Percentiles rank a stretch among this genome's conserved stretches.
These are phyloP conservation scores for Penicillium freii DNA, from an alignment of 2,329 filamentous ascomycete species.

Conservation along the genomic window DNA sequence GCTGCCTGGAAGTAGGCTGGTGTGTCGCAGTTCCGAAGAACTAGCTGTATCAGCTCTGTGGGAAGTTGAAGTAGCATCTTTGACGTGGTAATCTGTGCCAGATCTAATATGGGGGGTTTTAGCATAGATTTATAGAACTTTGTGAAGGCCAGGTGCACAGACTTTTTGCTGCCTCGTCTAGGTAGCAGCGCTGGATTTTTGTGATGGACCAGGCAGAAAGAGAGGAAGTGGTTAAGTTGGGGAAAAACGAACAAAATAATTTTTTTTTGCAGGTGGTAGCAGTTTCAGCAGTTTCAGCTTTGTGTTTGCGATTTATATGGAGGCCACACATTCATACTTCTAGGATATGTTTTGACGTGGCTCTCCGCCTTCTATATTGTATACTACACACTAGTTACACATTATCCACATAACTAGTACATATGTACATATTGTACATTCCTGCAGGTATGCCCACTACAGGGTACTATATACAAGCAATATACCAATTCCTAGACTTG, in stretches of 20 bases:
- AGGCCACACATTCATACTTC: background rate
- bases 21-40: constrained; percentile 36
- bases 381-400: no score
- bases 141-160: background rate
- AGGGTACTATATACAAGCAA: background rate
- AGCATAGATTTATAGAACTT: background rate
- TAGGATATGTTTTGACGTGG: background rate
- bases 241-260: background rate
- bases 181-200: background rate
- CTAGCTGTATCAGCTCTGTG: constrained; percentile 39
- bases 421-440: background rate
- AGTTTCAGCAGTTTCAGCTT: background rate
- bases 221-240: no score
- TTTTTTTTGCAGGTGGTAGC: no score
- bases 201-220: background rate
- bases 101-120: background rate
- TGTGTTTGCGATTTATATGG: background rate
- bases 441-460: background rate
- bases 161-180: constrained; percentile 3
- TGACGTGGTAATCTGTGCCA: background rate
- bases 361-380: background rate
- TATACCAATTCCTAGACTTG: background rate
- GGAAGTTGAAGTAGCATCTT: constrained; percentile 28
- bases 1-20: constrained; percentile 40
- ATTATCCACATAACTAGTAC: background rate